Conservation (phyloP, 2,329 filamentous ascomycete species). For the Ascochyta viciae-villosae region DNA sequence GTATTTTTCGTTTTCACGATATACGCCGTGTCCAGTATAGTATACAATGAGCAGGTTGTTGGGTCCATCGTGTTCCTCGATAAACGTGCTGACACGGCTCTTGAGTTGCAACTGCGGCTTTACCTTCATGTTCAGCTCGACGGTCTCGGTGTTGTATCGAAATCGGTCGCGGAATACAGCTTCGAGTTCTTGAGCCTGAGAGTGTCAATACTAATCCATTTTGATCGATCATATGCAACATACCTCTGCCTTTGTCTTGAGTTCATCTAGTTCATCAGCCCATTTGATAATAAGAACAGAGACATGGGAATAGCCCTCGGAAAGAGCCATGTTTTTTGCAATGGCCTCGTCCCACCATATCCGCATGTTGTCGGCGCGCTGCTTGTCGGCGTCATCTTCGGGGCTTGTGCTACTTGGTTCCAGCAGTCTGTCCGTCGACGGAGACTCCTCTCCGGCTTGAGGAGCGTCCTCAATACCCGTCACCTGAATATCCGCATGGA, state of each 20-base stretch:
- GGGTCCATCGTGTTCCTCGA: conserved; percentile 38
- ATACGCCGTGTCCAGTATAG: conserved; percentile 50
- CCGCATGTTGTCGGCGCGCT: conserved; percentile 37
- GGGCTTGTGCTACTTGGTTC: conserved; percentile 6
- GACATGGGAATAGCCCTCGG: conserved; percentile 44
- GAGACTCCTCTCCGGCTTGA: neutral
- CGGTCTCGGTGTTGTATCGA: conserved; percentile 38
- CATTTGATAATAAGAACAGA: conserved; percentile 49
- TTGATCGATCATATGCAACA: neutral
- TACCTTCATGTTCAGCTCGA: conserved; percentile 41
- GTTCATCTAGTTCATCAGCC: conserved; percentile 44
- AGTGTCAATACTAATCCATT: neutral
- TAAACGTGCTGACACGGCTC: conserved; percentile 35
- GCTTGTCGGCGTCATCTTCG: conserved; percentile 25
- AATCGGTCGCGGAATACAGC: conserved; percentile 39
- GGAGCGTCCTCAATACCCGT: conserved; percentile 27
- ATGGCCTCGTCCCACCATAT: conserved; percentile 45
- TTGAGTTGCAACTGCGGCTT: conserved; percentile 48
- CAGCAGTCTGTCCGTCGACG: conserved; percentile 6
- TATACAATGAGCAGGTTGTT: conserved; percentile 48
- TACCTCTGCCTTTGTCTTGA: conserved; percentile 45
- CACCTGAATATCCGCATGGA: conserved; percentile 37
- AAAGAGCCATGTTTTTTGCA: conserved; percentile 38
- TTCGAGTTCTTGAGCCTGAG: conserved; percentile 40
- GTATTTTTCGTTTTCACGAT: conserved; percentile 25